These are phyloP conservation scores for Mycena capillaripes DNA, from an alignment of 768 basidiomycete genomes.

Conservation along the genomic window DNA sequence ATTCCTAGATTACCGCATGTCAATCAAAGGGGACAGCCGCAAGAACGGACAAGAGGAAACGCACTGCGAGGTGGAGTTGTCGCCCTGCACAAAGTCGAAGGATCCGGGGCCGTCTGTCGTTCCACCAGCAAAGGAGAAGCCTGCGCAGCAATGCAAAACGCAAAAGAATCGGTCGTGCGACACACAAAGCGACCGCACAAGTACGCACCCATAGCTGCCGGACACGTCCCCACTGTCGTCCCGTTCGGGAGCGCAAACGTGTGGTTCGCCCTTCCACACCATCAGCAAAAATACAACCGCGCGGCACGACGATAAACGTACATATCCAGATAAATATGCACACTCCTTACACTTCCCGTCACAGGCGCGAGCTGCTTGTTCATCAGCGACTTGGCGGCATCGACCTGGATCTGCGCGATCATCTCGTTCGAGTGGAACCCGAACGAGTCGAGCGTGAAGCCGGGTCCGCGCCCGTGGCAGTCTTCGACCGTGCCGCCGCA, in stretches of 20 bases:
- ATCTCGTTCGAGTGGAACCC: conserved; percentile 84
- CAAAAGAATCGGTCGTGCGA: conserved; percentile 16
- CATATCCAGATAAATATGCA: conserved; percentile 80
- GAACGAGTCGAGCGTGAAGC: conserved; percentile 69
- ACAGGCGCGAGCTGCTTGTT: conserved; percentile 60
- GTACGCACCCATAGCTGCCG: conserved; percentile 78
- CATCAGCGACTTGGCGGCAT: conserved; percentile 79
- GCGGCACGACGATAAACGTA: too few relatives aligned
- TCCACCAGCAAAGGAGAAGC: conserved; percentile 84
- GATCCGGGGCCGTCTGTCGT: conserved; percentile 89
- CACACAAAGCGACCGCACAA: background rate
- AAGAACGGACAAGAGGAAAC: conserved; percentile 40
- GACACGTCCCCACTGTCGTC: conserved; percentile 77
- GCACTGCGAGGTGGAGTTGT: conserved; percentile 72
- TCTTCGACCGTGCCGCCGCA: conserved; percentile 78
- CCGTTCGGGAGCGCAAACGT: conserved; percentile 77
- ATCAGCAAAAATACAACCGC: too few relatives aligned
- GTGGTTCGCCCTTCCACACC: conserved; percentile 59
- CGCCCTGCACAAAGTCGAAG: conserved; percentile 84
- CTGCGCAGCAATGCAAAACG: conserved; percentile 53
- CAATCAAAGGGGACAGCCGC: conserved; percentile 21
- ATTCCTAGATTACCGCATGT: conserved; percentile 58
- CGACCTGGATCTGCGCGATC: conserved; percentile 78
- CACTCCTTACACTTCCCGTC: conserved; percentile 73
- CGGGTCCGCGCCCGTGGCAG: conserved; percentile 85